Evolutionary conservation across 495 filamentous ascomycete species (phyloP).

Genomic region (Aspergillus cristatus): DNA sequence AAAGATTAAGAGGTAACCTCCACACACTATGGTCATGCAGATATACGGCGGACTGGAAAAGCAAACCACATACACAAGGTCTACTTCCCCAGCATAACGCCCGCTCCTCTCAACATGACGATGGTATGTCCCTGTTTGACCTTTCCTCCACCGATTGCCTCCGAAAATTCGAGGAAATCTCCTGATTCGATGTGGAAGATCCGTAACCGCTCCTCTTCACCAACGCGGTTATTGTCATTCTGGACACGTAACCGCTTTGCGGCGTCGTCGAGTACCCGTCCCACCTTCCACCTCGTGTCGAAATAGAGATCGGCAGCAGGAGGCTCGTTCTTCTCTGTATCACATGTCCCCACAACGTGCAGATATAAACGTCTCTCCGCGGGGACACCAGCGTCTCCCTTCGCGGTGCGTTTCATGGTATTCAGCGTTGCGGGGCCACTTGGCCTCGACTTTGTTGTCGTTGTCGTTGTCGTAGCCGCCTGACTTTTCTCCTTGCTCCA

Average conservation of each 20-base stretch:
- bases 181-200: slow-evolving; percentile 92
- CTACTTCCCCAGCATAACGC: slow-evolving; percentile 41
- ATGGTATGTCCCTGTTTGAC: slow-evolving; percentile 74
- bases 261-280: slow-evolving; percentile 77
- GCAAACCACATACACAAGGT: no score
- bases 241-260: slow-evolving; percentile 71
- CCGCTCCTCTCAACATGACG: slow-evolving; percentile 79
- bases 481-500: slow-evolving; percentile 61
- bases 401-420: slow-evolving; percentile 71
- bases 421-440: slow-evolving; percentile 56
- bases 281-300: slow-evolving; percentile 76
- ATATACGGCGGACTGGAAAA: no score
- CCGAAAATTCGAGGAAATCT: slow-evolving; percentile 72
- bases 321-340: slow-evolving; percentile 68
- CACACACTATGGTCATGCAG: no score
- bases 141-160: slow-evolving; percentile 59
- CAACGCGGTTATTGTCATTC: slow-evolving; percentile 80
- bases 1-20: no score
- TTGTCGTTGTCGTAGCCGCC: slow-evolving; percentile 26
- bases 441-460: slow-evolving; percentile 49
- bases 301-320: slow-evolving; percentile 79
- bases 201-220: slow-evolving; percentile 68
- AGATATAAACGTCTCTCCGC: slow-evolving; percentile 76
- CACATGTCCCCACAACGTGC: slow-evolving; percentile 65
- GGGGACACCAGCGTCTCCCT: slow-evolving; percentile 75